Base-by-base conservation (phyloP, 2,329 filamentous ascomycete genomes). In the Dactylellina parvicollis region DNA sequence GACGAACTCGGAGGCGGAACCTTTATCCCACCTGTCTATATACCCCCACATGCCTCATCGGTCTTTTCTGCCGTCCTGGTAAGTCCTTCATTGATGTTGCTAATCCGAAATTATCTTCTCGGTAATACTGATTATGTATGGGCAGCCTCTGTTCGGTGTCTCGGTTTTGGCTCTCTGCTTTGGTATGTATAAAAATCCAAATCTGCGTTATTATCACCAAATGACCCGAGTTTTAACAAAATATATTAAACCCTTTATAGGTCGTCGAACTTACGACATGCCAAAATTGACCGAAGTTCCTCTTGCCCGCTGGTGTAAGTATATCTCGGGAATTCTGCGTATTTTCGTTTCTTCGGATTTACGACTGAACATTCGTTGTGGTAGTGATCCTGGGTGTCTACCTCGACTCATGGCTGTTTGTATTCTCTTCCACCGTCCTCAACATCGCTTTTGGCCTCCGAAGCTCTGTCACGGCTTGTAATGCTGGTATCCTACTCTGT, bases 361-460 rank as follows among this genome's bases (percentile, higher is more conserved):
- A 14, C 4, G 9, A 56, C 36, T 50, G 4, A 54, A 28, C 4
- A n/a, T 5, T 14, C 14, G 4, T 2, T 22, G 10, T 3, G 40
- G 12, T 42, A 89, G 87, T 89, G 52, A 83, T 89, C 50, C 81
- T 89, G 42, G 81, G 83, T 8, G 86, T 89, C 34, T 89, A 89
- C 75, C 38, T 81, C 66, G 86, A 89, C 75, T 89, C 87, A 0
- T 87, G 85, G 61, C 75, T 84, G 7, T 89, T 89, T 76, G 85
- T 88, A 10, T 83, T 87, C 74, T 83, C 83, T 7, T 86, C 86
- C 1, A 83, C 84, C 1, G 80, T 89, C 5, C 77, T 89, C 7
- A 83, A 87, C 64, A 84, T 86, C 72, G 85, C 86, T 0, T 82
- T 87, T 62, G 86, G 86, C 0, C 81, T 89, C 55, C 85, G 87